Evolutionary conservation across 1,284 basidiomycete species (phyloP), one percentile per base, ranked within the genome.

Genomic region (Melampsora larici-populina): DNA sequence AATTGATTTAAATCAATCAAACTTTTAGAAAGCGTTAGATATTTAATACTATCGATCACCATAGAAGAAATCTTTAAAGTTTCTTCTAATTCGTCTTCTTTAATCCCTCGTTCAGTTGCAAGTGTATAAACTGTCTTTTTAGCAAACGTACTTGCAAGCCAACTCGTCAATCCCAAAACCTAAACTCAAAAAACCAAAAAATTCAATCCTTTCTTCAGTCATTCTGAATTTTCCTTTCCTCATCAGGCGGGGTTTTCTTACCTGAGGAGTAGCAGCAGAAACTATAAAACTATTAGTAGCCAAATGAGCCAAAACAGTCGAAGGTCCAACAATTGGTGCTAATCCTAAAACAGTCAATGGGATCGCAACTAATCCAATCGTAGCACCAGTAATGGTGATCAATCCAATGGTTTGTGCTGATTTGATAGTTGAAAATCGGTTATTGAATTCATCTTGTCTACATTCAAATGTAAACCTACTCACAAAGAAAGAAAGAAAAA

Each of bases 401-500:
- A 74, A 36, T 17, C 72, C 72, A 24, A 74, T 63, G 26, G 46
- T 74, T 36, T 24, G 49, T 5, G 72, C 72, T n/a, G 72, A 74
- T 67, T 55, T 63, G 13, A 49, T 55, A 21, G 66, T 49, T n/a
- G 72, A 74, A 33, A 65, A 74, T 36, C 72, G 13, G n/a, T 74
- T 74, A 26, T 46, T 65, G n/a, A 63, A 46, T 65, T 43, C 31
- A 43, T 74, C 72, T 26, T 49, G 63, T 21, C 72, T 63, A 33
- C 72, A 74, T 40, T 74, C 72, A 43, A 74, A 74, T 33, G 26
- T 74, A 21, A 74, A 74, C 72, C 72, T 74, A 18, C 7, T 4
- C 40, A 26, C 4, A 43, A 24, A 1, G 31, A 70, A 31, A 31
- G 48, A 48, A 49, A 31, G 36, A 11, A 9, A 9, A 8, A 31